Conservation (phyloP, 352 stramenopile genomes). For the Blastocystis sp. region DNA sequence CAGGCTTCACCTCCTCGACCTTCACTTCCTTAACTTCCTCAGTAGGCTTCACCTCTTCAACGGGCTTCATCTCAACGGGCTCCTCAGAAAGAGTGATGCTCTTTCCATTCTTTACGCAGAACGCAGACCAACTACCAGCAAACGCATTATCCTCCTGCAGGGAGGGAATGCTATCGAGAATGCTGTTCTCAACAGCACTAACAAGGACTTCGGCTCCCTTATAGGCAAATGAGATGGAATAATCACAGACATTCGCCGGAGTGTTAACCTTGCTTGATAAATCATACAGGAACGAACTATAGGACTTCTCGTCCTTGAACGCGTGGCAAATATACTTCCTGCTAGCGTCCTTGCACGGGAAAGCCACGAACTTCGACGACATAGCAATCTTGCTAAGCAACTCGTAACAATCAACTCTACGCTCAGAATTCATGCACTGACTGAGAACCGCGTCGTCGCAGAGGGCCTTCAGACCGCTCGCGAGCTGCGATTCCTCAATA, state of each 20-base stretch:
- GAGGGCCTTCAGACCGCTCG: neutral
- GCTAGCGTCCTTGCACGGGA: neutral
- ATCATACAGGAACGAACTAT: constrained; percentile 54
- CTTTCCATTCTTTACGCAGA: constrained; percentile 13
- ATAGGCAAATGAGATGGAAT: neutral
- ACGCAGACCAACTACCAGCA: constrained; percentile 36
- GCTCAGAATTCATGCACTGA: constrained; percentile 7
- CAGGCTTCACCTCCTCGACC: neutral
- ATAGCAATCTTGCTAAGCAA: constrained; percentile 30
- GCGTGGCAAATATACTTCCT: constrained; percentile 36
- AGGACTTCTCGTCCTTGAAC: constrained; percentile 25
- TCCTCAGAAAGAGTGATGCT: neutral
- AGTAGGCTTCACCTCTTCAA: neutral
- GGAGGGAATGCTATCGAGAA: constrained; percentile 13
- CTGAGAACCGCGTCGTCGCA: constrained; percentile 8
- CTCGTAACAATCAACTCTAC: constrained; percentile 56
- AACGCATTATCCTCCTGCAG: neutral
- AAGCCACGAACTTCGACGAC: constrained; percentile 40
- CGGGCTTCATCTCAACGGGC: neutral
- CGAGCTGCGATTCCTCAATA: neutral
- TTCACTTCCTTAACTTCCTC: neutral
- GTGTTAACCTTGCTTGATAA: constrained; percentile 15
- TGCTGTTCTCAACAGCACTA: constrained; percentile 52
- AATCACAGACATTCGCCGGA: neutral
- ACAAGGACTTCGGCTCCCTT: neutral